These are phyloP conservation scores for Arxiozyma telluris DNA, from an alignment of 1,139 yeast genomes.

Conservation along the genomic window DNA sequence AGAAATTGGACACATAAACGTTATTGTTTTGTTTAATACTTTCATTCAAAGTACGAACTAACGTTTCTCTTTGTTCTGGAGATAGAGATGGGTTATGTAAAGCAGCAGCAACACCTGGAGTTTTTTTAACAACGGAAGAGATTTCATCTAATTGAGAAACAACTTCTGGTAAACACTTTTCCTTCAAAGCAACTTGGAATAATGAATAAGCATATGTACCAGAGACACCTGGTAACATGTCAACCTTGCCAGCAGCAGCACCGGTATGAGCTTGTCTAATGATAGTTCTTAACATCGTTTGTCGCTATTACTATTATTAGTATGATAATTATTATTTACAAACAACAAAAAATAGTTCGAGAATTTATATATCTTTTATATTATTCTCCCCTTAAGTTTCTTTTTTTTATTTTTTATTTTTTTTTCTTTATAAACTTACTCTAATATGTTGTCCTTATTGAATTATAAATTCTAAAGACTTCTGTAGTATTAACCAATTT, in stretches of 20 bases:
- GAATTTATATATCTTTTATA: no score
- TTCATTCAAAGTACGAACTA: conserved; percentile 51
- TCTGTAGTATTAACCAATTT: no score
- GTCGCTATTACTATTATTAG: no score
- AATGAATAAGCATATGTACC: conserved; percentile 86
- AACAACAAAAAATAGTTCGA: neutral
- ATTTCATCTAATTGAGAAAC: neutral
- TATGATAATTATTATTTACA: no score
- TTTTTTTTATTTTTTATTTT: no score
- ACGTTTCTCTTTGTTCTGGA: conserved; percentile 59
- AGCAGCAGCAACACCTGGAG: conserved; percentile 58
- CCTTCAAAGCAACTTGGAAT: conserved; percentile 70
- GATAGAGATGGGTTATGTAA: conserved; percentile 83
- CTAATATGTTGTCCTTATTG: no score
- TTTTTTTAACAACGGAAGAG: neutral
- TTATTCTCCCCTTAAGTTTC: neutral
- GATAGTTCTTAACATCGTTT: neutral
- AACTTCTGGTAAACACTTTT: conserved; percentile 32
- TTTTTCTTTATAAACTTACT: no score
- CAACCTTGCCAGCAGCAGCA: neutral
- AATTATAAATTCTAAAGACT: no score
- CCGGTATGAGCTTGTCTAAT: neutral
- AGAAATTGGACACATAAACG: conserved; percentile 69
- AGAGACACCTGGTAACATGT: neutral
- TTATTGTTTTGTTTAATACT: conserved; percentile 41